Percentiles rank a stretch among this genome's conserved stretches.
Evolutionary conservation across 371 early-diverging fungal genomes (phyloP).

Genomic region (Mortierella sp.): DNA sequence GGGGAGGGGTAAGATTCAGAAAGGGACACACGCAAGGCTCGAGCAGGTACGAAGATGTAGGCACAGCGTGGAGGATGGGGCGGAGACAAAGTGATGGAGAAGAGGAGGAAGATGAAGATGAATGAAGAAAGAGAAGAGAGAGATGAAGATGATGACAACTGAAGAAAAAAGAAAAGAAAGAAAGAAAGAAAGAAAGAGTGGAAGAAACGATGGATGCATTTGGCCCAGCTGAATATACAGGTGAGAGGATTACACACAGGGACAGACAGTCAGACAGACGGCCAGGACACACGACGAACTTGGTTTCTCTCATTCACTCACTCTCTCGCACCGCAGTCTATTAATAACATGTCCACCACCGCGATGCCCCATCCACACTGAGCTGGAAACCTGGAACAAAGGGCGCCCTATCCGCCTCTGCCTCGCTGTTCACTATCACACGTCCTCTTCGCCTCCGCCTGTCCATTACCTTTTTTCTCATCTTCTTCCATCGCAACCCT

Average conservation of each 20-base stretch:
- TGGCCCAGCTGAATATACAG: not conserved
- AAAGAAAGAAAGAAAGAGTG: conserved; percentile 6
- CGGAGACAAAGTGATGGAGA: not conserved
- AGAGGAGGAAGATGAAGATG: not conserved
- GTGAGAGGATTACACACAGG: not conserved
- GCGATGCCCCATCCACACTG: too few species aligned
- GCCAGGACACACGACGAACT: not conserved
- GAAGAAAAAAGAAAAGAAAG: not conserved
- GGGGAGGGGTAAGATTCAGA: not conserved
- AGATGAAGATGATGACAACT: not conserved
- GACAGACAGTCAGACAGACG: too few species aligned
- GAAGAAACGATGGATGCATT: not conserved
- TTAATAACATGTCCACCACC: too few species aligned
- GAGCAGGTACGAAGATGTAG: not conserved
- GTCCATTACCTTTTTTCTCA: too few species aligned
- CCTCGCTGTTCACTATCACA: too few species aligned
- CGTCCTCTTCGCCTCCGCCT: too few species aligned
- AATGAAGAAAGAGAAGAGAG: not conserved
- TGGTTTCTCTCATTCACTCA: not conserved
- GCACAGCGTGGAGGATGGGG: not conserved
- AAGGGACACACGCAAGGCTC: not conserved
- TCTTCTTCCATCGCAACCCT: too few species aligned
- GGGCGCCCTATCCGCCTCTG: too few species aligned
- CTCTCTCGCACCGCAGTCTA: not conserved
- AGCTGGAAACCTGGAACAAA: too few species aligned